Base-by-base conservation (phyloP, 1,284 basidiomycete genomes). In the Papiliotrema flavescens region DNA sequence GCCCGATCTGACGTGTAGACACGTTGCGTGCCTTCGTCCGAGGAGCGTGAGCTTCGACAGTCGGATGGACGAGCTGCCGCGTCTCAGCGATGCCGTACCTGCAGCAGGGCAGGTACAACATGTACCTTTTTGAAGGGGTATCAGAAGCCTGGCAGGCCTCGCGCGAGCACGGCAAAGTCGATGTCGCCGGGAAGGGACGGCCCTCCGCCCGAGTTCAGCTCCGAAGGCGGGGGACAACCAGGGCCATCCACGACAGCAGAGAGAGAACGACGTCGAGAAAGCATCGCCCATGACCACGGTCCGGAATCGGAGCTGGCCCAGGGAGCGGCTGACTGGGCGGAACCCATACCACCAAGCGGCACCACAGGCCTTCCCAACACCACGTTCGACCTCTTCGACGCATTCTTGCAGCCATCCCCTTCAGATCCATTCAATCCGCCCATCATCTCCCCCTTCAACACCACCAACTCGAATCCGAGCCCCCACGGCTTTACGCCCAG, bases 41-140 rank as follows among this genome's bases (percentile, higher is more conserved):
- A 32, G 28, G 28, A 32, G 5, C 28, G 28, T 11, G 28, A 32
- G 28, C 28, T 32, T 5, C 28, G 28, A 11, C 19, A 48, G 24
- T 36, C 23, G 15, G 34, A 36, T 14, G 35, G 36, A 13, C 7
- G 20, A 3, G 34, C 4, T 14, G 34, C 6, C 5, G 14, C 34
- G 3, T n/a, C 45, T 11, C 13, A 28, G 14, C 32, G 34, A 3
- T 48, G 46, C 28, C 28, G 46, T 15, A 48, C 46, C 7, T 48
- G 46, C 28, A 48, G 23, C 8, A 22, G 46, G 32, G 46, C 46
- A 7, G 46, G 46, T 3, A 23, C 35, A 15, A 23, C 19, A 17
- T 48, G 46, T 23, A 48, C 46, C 20, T 48, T 48, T 24, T n/a
- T 48, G 5, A 28, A 34, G 14, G 46, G 46, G 9, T 48, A 48